Evolutionary conservation across 2,329 filamentous ascomycete species (phyloP).

Genomic region (Beauveria varroae): DNA sequence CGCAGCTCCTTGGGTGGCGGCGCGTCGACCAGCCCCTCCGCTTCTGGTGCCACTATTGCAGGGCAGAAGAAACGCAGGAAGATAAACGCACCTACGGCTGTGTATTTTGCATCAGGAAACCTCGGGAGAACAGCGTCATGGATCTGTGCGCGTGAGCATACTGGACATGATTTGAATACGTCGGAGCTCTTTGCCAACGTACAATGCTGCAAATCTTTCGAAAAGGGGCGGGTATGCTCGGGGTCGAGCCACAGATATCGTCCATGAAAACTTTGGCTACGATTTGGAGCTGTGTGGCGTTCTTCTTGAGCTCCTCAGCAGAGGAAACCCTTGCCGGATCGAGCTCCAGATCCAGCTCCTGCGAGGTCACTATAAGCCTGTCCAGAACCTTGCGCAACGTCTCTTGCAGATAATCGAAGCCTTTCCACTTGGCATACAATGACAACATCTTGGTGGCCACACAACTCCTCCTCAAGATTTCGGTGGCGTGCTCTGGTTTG

Average conservation of each 20-base stretch:
- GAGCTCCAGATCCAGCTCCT: slow-evolving; percentile 60
- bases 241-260: slow-evolving; percentile 57
- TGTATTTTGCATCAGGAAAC: slow-evolving; percentile 65
- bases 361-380: slow-evolving; percentile 56
- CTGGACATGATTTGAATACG: slow-evolving; percentile 8
- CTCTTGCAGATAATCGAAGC: slow-evolving; percentile 51
- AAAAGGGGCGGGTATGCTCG: slow-evolving; percentile 55
- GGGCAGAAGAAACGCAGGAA: slow-evolving; percentile 67
- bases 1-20: slow-evolving; percentile 62
- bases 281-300: slow-evolving; percentile 56
- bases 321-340: slow-evolving; percentile 55
- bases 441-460: slow-evolving; percentile 68
- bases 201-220: slow-evolving; percentile 61
- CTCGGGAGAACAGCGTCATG: slow-evolving; percentile 54
- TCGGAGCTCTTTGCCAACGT: slow-evolving; percentile 21
- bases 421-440: slow-evolving; percentile 66
- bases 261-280: slow-evolving; percentile 66
- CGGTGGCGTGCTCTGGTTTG: slow-evolving; percentile 53
- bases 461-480: slow-evolving; percentile 59
- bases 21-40: slow-evolving; percentile 54
- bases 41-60: slow-evolving; percentile 62
- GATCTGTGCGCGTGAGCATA: slow-evolving; percentile 34
- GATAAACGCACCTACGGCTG: slow-evolving; percentile 63
- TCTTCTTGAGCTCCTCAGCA: slow-evolving; percentile 56
- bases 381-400: slow-evolving; percentile 62